A percentile compares a stretch with the other conserved stretches of the same genome.
phyloP scores from a whole-genome alignment of 495 filamentous ascomycete species.

The Xylaria sp. region DNA sequence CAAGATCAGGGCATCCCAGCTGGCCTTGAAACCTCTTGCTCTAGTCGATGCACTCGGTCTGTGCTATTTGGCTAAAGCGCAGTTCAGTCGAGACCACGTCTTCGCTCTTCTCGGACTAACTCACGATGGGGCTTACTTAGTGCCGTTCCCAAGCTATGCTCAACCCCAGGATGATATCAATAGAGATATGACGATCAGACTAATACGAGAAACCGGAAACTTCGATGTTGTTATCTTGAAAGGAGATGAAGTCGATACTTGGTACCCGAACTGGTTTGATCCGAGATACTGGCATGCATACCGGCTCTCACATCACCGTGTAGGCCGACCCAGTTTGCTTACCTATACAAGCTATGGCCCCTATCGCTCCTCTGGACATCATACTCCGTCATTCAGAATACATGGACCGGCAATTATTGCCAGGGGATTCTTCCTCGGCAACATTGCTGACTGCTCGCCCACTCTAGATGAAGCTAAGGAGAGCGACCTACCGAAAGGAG shows the following conservation, averaged over 20 bases:
- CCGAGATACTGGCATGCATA: slow-evolving; percentile 15
- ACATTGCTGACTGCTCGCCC: slow-evolving; percentile 18
- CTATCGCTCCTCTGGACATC: slow-evolving; percentile 14
- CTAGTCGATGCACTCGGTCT: slow-evolving; percentile 19
- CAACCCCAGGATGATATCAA: slow-evolving; percentile 12
- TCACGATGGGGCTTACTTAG: slow-evolving; percentile 21
- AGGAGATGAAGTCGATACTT: slow-evolving; percentile 2
- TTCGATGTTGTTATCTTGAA: slow-evolving; percentile 20
- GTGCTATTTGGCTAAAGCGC: slow-evolving; percentile 19
- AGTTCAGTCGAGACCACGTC: slow-evolving; percentile 18
- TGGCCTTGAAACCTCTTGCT: slow-evolving; percentile 20
- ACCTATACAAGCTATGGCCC: slow-evolving; percentile 15
- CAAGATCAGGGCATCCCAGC: slow-evolving; percentile 19
- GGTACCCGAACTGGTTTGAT: slow-evolving; percentile 27
- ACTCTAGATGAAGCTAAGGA: slow-evolving; percentile 21
- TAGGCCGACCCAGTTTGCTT: slow-evolving; percentile 8
- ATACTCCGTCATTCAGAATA: slow-evolving; percentile 14
- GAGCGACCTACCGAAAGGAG: neutral
- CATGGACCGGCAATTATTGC: neutral
- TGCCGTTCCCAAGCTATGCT: slow-evolving; percentile 22
- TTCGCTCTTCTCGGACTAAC: slow-evolving; percentile 21
- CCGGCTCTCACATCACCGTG: neutral
- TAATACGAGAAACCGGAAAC: slow-evolving; percentile 21
- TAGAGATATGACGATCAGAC: slow-evolving; percentile 21
- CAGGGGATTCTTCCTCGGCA: slow-evolving; percentile 21